Evolutionary conservation across 768 basidiomycete genomes (phyloP).

Genomic region (Dioszegia crocea): DNA sequence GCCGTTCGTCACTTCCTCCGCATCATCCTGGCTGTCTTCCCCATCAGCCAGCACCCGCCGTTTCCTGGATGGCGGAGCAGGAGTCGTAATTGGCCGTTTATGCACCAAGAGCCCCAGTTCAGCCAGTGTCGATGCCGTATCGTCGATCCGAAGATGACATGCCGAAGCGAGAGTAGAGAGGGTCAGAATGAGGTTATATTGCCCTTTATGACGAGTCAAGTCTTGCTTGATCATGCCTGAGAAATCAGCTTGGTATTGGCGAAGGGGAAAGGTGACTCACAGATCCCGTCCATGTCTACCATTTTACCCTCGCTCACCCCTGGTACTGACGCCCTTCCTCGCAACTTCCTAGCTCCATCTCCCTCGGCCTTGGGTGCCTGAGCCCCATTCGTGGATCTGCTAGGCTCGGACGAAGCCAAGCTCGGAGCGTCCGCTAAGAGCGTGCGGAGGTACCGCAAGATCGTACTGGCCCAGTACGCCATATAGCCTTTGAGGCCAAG

Average conservation of each 20-base stretch:
- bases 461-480: constrained; percentile 43
- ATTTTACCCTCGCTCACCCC: not conserved
- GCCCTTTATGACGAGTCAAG: constrained; percentile 19
- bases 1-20: not conserved
- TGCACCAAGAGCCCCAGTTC: constrained; percentile 71
- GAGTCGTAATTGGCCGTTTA: constrained; percentile 9
- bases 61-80: constrained; percentile 28
- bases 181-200: constrained; percentile 49
- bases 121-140: constrained; percentile 80
- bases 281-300: not conserved
- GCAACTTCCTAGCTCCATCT: not conserved
- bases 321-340: not conserved
- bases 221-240: not conserved
- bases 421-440: constrained; percentile 23
- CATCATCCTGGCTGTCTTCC: constrained; percentile 32
- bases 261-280: not conserved
- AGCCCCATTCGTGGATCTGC: not conserved
- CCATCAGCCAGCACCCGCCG: constrained; percentile 31
- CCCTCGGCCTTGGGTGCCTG: constrained; percentile 5
- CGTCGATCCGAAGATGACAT: constrained; percentile 76
- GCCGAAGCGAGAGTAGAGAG: constrained; percentile 73
- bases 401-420: not conserved
- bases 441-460: constrained; percentile 27
- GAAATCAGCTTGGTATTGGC: not conserved
- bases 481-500: constrained; percentile 84